phyloP scores from a whole-genome alignment of 345 rosid species.

The Gossypium anomalum region DNA sequence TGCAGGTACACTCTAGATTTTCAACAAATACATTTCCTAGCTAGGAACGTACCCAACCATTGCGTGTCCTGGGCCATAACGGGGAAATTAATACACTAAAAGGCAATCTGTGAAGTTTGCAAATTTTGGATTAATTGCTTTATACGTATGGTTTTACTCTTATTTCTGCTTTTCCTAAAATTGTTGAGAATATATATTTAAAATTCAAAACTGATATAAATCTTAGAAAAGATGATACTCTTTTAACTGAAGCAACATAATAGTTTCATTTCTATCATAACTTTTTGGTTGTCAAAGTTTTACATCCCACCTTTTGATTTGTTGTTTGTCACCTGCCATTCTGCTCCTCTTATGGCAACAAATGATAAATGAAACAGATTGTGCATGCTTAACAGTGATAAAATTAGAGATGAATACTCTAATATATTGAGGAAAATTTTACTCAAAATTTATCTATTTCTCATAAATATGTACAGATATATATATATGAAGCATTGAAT shows the following conservation, averaged over 20 bases:
- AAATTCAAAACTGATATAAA: not conserved
- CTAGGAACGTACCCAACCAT: slow-evolving; percentile 99
- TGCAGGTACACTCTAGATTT: slow-evolving; percentile 88
- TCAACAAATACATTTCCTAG: slow-evolving; percentile 99
- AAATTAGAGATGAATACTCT: too few relatives aligned
- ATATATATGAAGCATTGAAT: too few relatives aligned
- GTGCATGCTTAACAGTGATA: too few relatives aligned
- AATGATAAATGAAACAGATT: not conserved
- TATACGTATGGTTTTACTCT: not conserved
- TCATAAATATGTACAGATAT: too few relatives aligned
- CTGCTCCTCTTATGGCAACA: not conserved
- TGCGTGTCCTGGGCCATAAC: slow-evolving; percentile 95
- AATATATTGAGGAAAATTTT: too few relatives aligned
- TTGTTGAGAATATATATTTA: not conserved
- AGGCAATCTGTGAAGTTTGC: slow-evolving; percentile 42
- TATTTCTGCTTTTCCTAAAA: not conserved
- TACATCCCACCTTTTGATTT: not conserved
- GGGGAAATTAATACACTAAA: slow-evolving; percentile 97
- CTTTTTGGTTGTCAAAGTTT: not conserved
- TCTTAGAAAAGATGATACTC: not conserved
- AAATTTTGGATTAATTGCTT: not conserved
- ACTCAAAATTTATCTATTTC: too few relatives aligned
- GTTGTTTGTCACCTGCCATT: not conserved
- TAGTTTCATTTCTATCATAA: not conserved
- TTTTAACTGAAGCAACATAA: not conserved